A percentile compares a stretch with the other conserved stretches of the same genome.
phyloP scores from a whole-genome alignment of 2,329 filamentous ascomycete species.

The Sporothrix mexicana region DNA sequence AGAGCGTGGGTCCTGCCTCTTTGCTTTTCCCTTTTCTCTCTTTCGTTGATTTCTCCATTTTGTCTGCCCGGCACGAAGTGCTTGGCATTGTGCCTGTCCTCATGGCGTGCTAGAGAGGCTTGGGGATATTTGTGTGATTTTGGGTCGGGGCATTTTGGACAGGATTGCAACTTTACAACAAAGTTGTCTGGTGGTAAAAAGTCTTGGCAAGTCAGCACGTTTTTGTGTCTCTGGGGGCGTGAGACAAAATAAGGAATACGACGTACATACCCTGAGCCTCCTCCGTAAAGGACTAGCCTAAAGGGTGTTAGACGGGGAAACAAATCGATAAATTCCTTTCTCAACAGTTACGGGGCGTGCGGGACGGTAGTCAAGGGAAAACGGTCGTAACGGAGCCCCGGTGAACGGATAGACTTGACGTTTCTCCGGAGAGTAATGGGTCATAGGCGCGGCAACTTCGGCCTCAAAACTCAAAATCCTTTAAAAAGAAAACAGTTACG shows the following conservation, averaged over 20 bases:
- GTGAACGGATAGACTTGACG: too few species aligned
- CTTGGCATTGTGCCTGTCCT: conserved; percentile 5
- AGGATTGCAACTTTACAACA: neutral
- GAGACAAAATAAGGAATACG: too few species aligned
- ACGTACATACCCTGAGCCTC: too few species aligned
- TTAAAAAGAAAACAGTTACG: neutral
- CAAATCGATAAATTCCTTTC: too few species aligned
- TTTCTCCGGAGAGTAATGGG: too few species aligned
- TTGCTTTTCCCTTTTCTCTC: neutral
- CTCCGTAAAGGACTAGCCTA: too few species aligned
- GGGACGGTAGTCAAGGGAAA: too few species aligned
- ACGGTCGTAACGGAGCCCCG: too few species aligned
- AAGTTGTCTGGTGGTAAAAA: neutral
- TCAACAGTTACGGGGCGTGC: too few species aligned
- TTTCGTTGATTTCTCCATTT: neutral
- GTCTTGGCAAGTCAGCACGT: neutral
- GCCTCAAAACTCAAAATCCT: neutral
- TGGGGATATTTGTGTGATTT: neutral
- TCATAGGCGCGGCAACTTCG: neutral
- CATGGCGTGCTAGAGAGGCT: conserved; percentile 11
- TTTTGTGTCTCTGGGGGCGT: too few species aligned
- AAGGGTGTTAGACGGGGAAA: too few species aligned
- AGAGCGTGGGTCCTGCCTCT: neutral
- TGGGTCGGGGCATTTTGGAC: neutral
- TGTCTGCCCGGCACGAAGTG: conserved; percentile 6